phyloP scores from a whole-genome alignment of 208 protist genomes.

The Leishmania braziliensis region DNA sequence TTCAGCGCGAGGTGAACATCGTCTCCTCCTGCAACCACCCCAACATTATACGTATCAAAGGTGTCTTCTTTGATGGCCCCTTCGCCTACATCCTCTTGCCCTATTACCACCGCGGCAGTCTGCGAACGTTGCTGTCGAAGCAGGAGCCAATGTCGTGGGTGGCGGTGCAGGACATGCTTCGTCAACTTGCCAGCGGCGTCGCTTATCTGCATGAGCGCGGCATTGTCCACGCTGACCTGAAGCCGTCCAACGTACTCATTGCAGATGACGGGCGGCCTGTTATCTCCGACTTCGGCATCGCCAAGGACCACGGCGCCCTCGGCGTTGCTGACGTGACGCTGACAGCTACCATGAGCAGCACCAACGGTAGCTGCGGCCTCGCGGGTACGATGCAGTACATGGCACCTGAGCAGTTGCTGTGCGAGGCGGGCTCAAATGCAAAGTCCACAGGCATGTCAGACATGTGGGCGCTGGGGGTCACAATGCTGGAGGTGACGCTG shows the following conservation, averaged over 20 bases:
- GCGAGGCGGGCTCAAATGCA: constrained; percentile 17
- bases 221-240: constrained; percentile 77
- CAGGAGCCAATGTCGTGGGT: constrained; percentile 48
- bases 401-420: constrained; percentile 61
- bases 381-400: constrained; percentile 61
- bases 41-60: constrained; percentile 71
- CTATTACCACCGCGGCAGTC: constrained; percentile 57
- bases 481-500: constrained; percentile 52
- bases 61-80: constrained; percentile 77
- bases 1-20: constrained; percentile 69
- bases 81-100: constrained; percentile 70
- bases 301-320: constrained; percentile 45
- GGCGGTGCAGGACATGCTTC: constrained; percentile 66
- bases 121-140: constrained; percentile 37
- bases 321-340: constrained; percentile 47
- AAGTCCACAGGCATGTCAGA: constrained; percentile 48
- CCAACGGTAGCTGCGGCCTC: constrained; percentile 12
- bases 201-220: constrained; percentile 78
- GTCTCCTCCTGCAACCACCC: constrained; percentile 59
- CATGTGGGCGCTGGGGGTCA: constrained; percentile 67
- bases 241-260: constrained; percentile 80
- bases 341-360: constrained; percentile 35
- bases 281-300: constrained; percentile 87
- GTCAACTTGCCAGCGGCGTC: constrained; percentile 63
- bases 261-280: constrained; percentile 60